Percentiles rank a stretch among this genome's conserved stretches.
Conservation (phyloP, 2,329 filamentous ascomycete species). For the Zymoseptoria brevis region DNA sequence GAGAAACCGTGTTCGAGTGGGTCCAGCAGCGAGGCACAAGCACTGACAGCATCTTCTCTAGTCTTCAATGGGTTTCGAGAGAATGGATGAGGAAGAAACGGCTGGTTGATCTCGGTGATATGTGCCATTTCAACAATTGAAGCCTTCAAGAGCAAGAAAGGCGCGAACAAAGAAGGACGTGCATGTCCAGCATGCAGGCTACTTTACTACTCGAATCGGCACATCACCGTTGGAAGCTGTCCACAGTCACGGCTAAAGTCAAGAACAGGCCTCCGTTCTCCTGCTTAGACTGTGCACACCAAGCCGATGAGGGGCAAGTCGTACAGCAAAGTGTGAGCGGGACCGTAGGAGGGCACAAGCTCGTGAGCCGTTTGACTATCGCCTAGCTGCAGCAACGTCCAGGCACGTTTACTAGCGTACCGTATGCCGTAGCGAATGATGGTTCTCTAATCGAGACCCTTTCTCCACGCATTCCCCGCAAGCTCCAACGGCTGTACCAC, state of each 20-base stretch:
- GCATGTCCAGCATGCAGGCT: no score
- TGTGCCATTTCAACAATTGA: not conserved
- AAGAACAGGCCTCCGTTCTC: not conserved
- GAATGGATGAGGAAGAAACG: slow-evolving; percentile 36
- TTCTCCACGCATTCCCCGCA: not conserved
- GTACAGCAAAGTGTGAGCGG: no score
- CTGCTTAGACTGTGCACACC: no score
- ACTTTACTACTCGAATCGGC: not conserved
- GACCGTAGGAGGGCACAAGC: not conserved
- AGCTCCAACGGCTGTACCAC: not conserved
- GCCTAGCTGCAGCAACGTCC: not conserved
- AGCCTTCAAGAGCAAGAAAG: no score
- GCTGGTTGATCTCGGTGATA: slow-evolving; percentile 34
- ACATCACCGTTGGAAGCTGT: not conserved
- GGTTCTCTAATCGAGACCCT: not conserved
- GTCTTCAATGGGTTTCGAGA: slow-evolving; percentile 35
- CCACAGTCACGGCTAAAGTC: not conserved
- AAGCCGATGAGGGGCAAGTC: no score
- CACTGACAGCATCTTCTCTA: slow-evolving; percentile 36
- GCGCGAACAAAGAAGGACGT: no score
- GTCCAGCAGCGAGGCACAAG: slow-evolving; percentile 51
- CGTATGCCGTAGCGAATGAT: not conserved
- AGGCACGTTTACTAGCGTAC: not conserved
- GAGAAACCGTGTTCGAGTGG: slow-evolving; percentile 67
- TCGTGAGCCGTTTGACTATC: not conserved